Percentiles rank a stretch among this genome's conserved stretches.
Conservation (phyloP, 2,329 filamentous ascomycete genomes). For the Periconia sp. region DNA sequence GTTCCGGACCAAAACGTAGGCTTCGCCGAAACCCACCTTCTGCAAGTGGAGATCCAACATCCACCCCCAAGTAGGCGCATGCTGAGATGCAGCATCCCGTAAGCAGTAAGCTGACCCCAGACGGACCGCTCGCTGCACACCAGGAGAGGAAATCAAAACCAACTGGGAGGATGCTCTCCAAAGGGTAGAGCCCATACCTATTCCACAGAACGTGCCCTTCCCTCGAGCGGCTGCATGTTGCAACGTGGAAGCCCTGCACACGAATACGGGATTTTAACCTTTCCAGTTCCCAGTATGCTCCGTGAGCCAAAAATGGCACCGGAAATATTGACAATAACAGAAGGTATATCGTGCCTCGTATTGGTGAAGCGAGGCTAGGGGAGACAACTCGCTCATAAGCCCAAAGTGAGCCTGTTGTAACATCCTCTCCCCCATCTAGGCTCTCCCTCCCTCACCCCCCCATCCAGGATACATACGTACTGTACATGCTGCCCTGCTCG, state of each 20-base stretch:
- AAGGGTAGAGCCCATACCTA: too few species aligned
- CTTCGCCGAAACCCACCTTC: conserved; percentile 1
- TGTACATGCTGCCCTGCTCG: conserved; percentile 10
- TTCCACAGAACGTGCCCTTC: too few species aligned
- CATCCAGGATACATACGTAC: background rate
- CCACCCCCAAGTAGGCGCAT: background rate
- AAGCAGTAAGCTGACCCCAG: conserved; percentile 9
- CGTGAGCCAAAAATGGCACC: conserved; percentile 37
- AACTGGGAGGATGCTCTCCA: background rate
- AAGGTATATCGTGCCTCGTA: conserved; percentile 37
- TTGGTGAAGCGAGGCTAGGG: conserved; percentile 27
- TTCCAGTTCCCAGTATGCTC: conserved; percentile 14
- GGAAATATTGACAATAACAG: conserved; percentile 39
- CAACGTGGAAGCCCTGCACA: conserved; percentile 23
- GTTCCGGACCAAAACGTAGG: background rate
- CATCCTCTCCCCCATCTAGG: conserved; percentile 5
- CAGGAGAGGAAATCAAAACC: conserved; percentile 11
- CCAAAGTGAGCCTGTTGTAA: conserved; percentile 16
- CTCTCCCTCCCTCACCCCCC: conserved; percentile 1
- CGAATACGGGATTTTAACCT: conserved; percentile 29
- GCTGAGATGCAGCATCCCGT: conserved; percentile 3
- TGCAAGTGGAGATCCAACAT: conserved; percentile 9
- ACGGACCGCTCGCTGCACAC: conserved; percentile 13
- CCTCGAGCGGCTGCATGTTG: conserved; percentile 1
- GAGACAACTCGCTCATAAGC: background rate